Conservation (phyloP, 208 protist species). For the Leishmania arabica region DNA sequence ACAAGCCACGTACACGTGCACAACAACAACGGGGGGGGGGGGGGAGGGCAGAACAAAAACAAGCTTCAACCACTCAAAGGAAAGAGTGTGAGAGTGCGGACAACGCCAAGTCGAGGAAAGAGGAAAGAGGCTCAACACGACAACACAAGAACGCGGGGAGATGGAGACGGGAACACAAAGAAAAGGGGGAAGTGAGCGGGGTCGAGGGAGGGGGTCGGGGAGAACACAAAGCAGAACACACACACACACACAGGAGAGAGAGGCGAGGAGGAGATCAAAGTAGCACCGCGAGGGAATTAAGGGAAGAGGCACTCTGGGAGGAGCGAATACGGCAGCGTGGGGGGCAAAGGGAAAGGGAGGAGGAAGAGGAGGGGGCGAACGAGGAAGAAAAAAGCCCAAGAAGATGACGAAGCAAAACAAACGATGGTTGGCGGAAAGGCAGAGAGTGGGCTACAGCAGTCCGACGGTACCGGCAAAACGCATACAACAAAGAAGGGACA, state of each 20-base stretch:
- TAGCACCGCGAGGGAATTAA: background rate
- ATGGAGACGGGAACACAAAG: background rate
- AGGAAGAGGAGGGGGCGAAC: background rate
- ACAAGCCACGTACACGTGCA: background rate
- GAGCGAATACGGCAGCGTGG: background rate
- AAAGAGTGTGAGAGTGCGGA: background rate
- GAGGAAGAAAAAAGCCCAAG: background rate
- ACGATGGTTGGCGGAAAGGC: background rate
- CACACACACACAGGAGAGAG: background rate
- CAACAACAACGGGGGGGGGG: background rate
- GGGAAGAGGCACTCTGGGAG: background rate
- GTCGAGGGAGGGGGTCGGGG: background rate
- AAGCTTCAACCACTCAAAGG: background rate
- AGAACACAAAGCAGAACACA: background rate
- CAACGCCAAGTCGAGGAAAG: background rate
- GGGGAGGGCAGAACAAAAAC: background rate
- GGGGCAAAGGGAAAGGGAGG: conserved; percentile 1
- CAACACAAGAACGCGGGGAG: background rate
- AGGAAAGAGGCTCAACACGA: too few relatives aligned
- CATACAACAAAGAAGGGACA: background rate
- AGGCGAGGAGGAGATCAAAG: background rate
- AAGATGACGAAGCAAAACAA: background rate
- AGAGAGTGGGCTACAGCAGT: background rate
- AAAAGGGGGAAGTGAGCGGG: background rate
- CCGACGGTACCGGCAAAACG: background rate